Evolutionary conservation across 139 green algal genomes (phyloP).

Genomic region (Chlorella sp.): DNA sequence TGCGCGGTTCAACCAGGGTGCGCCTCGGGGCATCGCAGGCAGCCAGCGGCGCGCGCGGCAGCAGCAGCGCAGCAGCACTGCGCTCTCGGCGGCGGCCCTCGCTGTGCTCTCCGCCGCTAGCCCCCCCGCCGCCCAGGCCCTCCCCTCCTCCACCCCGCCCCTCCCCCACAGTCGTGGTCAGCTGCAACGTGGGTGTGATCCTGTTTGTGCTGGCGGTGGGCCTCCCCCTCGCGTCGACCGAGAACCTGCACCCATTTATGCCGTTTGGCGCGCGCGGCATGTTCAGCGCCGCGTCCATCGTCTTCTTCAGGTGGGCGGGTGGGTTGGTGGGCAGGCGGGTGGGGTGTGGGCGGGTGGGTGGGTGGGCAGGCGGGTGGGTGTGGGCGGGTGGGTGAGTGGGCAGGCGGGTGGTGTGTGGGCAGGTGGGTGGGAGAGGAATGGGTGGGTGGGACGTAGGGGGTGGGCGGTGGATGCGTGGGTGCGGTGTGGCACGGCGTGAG

Average conservation of each 20-base stretch:
- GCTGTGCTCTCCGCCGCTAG: no score
- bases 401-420: no score
- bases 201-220: conserved; percentile 61
- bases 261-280: conserved; percentile 53
- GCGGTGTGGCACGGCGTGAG: no score
- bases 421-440: no score
- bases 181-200: conserved; percentile 59
- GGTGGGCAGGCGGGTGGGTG: not conserved
- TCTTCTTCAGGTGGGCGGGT: conserved; percentile 53
- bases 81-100: no score
- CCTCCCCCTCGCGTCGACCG: conserved; percentile 31
- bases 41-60: no score
- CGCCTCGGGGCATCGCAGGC: conserved; percentile 10
- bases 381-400: not conserved
- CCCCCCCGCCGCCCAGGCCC: no score
- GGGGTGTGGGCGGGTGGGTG: no score
- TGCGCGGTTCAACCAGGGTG: conserved; percentile 73
- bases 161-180: conserved; percentile 51
- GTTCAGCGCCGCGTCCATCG: conserved; percentile 53
- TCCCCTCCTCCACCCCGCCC: no score
- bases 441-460: no score
- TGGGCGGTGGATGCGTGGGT: no score
- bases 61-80: no score
- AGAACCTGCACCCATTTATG: conserved; percentile 60
- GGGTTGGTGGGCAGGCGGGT: not conserved